Evolutionary conservation across 305 asterid genomes (phyloP), one percentile per base, ranked within the genome.

Genomic region (Rubia occidens): DNA sequence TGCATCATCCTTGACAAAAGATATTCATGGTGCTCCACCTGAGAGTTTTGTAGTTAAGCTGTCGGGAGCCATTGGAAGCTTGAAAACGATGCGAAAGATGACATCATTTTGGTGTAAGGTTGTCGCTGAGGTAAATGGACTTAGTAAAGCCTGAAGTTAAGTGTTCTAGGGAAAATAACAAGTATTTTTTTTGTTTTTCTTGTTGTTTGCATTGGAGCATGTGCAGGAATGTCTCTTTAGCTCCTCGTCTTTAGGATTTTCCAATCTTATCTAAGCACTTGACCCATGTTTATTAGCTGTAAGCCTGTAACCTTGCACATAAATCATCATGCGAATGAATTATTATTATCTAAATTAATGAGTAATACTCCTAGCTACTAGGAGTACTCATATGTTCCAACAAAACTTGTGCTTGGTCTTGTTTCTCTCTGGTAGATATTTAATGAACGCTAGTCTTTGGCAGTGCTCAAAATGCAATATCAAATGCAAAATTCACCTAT

Each of bases 1-100:
- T 69, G 62, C 84, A 61, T 74, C 95, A 72, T 76, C 85, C 69
- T 85, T 91, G 77, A 87, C 86, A 54, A 95, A 84, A 80, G 98
- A 95, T 73, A 86, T 91, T 81, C 98, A 88, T 77, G 96, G 96
- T 70, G 96, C 95, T 74, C 99, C 99, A 70, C 79, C 89, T 76
- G 96, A 89, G 63, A 81, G 98, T 81, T 85, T 95, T 80, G 81
- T 95, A 66, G 85, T 89, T 76, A 88, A 88, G 83, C 91, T 91
- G 72, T 78, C 97, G 70, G 96, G 91, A 85, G 99, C 96, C 7
- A 74, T 88, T 83, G 96, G 99, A 76, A 85, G 83, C 84, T 79
- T 95, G 83, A 95, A 89, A 84, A 84, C 98, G 72, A 72, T 85
- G 82, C 85, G 79, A 77, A 95, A 89, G 79, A 91, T 87, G 96